A percentile compares a stretch with the other conserved stretches of the same genome.
phyloP scores from a whole-genome alignment of 2,329 filamentous ascomycete species.

The Thielaviopsis populi region DNA sequence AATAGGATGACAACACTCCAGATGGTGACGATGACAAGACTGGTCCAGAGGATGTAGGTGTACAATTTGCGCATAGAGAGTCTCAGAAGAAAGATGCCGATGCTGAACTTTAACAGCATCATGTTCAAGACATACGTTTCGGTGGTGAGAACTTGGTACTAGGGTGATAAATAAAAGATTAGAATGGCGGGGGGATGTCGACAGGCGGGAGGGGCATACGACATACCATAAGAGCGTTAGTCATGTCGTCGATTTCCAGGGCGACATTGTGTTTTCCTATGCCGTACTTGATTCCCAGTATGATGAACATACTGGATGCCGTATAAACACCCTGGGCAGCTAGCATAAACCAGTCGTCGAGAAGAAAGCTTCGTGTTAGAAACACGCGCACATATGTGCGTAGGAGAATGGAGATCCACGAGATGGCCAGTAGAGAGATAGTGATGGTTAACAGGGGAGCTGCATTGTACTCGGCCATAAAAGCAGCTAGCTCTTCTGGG shows the following conservation, averaged over 20 bases:
- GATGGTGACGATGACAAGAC: slow-evolving; percentile 31
- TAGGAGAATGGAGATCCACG: slow-evolving; percentile 30
- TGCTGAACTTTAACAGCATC: slow-evolving; percentile 43
- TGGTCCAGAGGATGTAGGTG: slow-evolving; percentile 32
- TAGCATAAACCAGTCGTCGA: slow-evolving; percentile 42
- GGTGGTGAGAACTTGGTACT: slow-evolving; percentile 38
- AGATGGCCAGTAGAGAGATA: slow-evolving; percentile 27
- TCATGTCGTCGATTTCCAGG: slow-evolving; percentile 27
- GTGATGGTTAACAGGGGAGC: slow-evolving; percentile 26
- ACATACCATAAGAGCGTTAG: slow-evolving; percentile 33
- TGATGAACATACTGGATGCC: slow-evolving; percentile 32
- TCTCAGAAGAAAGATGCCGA: slow-evolving; percentile 36
- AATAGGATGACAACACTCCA: slow-evolving; percentile 36
- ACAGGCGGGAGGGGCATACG: background rate
- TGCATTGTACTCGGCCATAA: slow-evolving; percentile 29
- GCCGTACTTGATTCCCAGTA: slow-evolving; percentile 29
- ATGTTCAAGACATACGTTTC: slow-evolving; percentile 37
- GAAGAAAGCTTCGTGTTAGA: slow-evolving; percentile 31
- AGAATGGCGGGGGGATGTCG: background rate
- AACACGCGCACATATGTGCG: slow-evolving; percentile 31
- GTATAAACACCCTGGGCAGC: slow-evolving; percentile 32
- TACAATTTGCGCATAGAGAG: slow-evolving; percentile 33
- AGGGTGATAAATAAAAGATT: background rate
- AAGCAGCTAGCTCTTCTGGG: slow-evolving; percentile 9
- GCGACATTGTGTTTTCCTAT: slow-evolving; percentile 35